Conservation (phyloP, 164 flowering plant species). For the Chimonanthus salicifolius region DNA sequence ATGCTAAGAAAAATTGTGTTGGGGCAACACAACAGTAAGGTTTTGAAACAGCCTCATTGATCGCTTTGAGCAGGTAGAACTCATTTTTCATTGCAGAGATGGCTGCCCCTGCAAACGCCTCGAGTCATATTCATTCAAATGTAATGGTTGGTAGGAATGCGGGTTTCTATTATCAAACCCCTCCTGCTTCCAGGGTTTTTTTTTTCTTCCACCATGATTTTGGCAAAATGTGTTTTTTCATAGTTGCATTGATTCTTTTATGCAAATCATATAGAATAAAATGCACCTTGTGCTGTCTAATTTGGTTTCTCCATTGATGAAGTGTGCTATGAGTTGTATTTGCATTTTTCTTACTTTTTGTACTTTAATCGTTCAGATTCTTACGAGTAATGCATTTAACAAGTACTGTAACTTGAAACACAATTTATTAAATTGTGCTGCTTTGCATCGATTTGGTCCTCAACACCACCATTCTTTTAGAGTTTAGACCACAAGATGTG, state of each 20-base stretch:
- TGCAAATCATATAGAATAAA: conserved; percentile 1
- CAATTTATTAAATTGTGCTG: too few species aligned
- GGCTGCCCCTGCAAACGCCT: not conserved
- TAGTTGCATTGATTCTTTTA: conserved; percentile 1
- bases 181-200: not conserved
- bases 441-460: too few species aligned
- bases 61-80: not conserved
- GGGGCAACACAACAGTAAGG: not conserved
- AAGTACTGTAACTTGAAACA: too few species aligned
- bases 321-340: not conserved
- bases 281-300: not conserved
- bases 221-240: not conserved
- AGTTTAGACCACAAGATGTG: too few species aligned
- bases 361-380: not conserved
- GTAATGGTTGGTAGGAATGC: not conserved
- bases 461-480: too few species aligned
- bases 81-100: not conserved
- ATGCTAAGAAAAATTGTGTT: not conserved
- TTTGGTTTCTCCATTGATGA: not conserved
- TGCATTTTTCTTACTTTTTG: not conserved
- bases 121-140: conserved; percentile 6
- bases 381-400: not conserved
- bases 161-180: conserved; percentile 1
- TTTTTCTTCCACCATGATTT: not conserved
- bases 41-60: not conserved